Base-by-base conservation (phyloP, 257 asterid genomes). In the Oldenlandia corymbosa region DNA sequence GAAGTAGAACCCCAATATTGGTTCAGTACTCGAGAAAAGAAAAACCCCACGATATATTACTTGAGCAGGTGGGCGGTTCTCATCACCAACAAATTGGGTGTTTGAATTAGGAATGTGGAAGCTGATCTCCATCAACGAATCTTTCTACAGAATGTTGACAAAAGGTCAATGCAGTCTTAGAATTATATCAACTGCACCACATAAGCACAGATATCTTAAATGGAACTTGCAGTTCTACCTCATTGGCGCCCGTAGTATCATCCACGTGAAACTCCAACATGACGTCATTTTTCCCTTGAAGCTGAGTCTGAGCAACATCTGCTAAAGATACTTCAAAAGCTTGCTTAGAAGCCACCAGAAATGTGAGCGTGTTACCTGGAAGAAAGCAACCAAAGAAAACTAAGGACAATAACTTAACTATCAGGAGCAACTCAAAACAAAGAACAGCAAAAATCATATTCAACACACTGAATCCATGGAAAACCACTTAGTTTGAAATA, bases 211-310 rank as follows among this genome's bases (percentile, higher is more conserved):
- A 71, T 59, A 34, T 46, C 26, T 49, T 0, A 56, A 31, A 32
- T 46, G 43, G 28, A 34, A 62, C 27, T 7, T 17, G 18, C 31
- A 63, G 36, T 17, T 23, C 30, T n/a, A 93, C 99, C 95, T 93
- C 97, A 78, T 78, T 93, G 21, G 96, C 97, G 26, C 99, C 96
- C 71, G 95, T 84, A 41, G 97, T 86, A 65, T 93, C 99, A 76
- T 93, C 99, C 42, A 90, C 95, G 69, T 90, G 97, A 68, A 90
- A 90, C 76, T 93, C 99, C 84, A 93, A 60, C 90, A 80, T 77
- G 71, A 87, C 96, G 76, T 93, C 99, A 80, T 73, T 93, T 83
- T 93, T 93, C 34, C 96, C 97, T 78, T 90, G 99, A 74, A 90
- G 95, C 70, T 93, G 99, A 45, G 97, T 90, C 79, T 90, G 97